Evolutionary conservation across 2,329 filamentous ascomycete species (phyloP).

Genomic region (Calonectria pauciramosa): DNA sequence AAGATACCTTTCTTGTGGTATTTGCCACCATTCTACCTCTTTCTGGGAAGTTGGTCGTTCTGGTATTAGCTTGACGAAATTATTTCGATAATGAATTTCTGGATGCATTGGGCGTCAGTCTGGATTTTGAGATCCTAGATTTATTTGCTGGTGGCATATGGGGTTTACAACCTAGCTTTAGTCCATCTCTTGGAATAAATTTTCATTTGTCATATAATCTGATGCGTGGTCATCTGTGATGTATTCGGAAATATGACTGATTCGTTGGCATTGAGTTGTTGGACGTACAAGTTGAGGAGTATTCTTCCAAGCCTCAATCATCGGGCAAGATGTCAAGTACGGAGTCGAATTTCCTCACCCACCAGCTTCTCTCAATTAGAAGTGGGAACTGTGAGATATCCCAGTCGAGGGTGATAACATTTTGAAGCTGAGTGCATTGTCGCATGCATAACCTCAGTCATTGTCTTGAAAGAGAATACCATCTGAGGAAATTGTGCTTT

Average conservation of each 20-base stretch:
- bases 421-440: too few relatives aligned
- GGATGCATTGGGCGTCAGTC: conserved; percentile 21
- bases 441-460: too few relatives aligned
- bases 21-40: conserved; percentile 33
- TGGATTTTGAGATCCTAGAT: conserved; percentile 11
- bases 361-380: too few relatives aligned
- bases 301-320: too few relatives aligned
- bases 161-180: conserved; percentile 33
- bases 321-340: too few relatives aligned
- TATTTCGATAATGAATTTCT: conserved; percentile 23
- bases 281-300: too few relatives aligned
- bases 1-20: conserved; percentile 31
- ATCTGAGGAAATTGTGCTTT: too few relatives aligned
- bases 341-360: too few relatives aligned
- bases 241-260: neutral
- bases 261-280: neutral
- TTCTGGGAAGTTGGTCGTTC: conserved; percentile 20
- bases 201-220: conserved; percentile 19
- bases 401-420: too few relatives aligned
- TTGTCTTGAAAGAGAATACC: too few relatives aligned
- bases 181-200: conserved; percentile 36
- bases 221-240: too few relatives aligned
- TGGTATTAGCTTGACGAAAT: conserved; percentile 17
- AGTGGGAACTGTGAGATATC: too few relatives aligned
- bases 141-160: conserved; percentile 34